Evolutionary conservation across 73 alveolate genomes (phyloP), one percentile per base, ranked within the genome.

Genomic region (Stentor roeselii): DNA sequence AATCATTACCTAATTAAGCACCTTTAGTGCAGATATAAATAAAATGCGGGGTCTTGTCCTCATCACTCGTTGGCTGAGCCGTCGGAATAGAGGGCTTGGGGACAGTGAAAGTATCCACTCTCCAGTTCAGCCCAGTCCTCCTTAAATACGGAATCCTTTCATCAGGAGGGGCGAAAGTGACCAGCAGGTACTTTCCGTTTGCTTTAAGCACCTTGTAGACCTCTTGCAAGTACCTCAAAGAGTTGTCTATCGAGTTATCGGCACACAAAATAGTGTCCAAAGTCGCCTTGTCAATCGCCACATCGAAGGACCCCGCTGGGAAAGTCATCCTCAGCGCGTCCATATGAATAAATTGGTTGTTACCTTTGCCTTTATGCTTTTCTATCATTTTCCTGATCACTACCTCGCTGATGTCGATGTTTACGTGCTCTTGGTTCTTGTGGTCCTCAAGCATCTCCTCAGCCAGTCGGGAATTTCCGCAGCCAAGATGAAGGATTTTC

Each of bases 391-490:
- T 86, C 87, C 89, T 93, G 59, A 96, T 93, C 11, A 96, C 99
- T 59, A 95, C 93, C 86, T 87, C 90, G 42, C 96, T 84, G 82
- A 93, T 95, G 84, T 96, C 99, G 15, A 96, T 92, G 84, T 95
- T 95, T 35, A 98, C 90, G 85, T 92, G 86, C 86, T 96, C 92
- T 84, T 95, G 92, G 87, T 90, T n/a, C n/a, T n/a, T n/a, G n/a
- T n/a, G n/a, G n/a, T 96, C 99, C 87, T 96, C 99, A 87, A 92
- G 93, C 98, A 96, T 91, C 83, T 96, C 99, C 82, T 96, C 99
- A 85, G 98, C 93, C 82, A 97, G 86, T 82, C 90, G 96, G 36
- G 99, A 96, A 87, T 95, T 96, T 4, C 99, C 99, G 76, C 98
- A 95, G 2, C 99, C 99, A 27, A 96, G 89, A 77, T 95, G 96